Conservation (phyloP, 805 yeast genomes). For the Crinitomyces ghanaensis region DNA sequence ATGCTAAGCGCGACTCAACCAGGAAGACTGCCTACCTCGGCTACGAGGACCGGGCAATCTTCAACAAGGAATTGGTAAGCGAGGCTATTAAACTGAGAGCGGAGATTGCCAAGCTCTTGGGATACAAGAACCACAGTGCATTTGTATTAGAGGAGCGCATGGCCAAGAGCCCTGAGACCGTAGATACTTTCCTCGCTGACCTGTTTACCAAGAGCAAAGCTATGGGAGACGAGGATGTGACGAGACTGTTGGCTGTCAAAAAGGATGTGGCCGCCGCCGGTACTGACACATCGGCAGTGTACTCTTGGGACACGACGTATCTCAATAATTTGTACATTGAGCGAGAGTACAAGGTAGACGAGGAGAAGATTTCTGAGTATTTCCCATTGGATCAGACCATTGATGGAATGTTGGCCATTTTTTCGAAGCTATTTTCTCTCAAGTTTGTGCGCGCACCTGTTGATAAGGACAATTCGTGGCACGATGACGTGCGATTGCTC, state of each 20-base stretch:
- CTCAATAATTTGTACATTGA: slow-evolving; percentile 58
- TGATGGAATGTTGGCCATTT: slow-evolving; percentile 55
- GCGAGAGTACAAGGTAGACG: slow-evolving; percentile 59
- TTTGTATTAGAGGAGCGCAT: slow-evolving; percentile 65
- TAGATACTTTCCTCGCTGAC: slow-evolving; percentile 50
- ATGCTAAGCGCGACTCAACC: slow-evolving; percentile 52
- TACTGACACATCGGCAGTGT: slow-evolving; percentile 28
- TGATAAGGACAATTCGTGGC: slow-evolving; percentile 45
- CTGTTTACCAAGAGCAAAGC: slow-evolving; percentile 48
- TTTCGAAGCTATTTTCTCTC: slow-evolving; percentile 57
- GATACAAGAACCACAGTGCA: slow-evolving; percentile 58
- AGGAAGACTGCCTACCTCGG: slow-evolving; percentile 56
- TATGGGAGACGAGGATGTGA: slow-evolving; percentile 45
- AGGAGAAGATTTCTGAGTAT: slow-evolving; percentile 59
- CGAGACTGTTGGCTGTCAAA: slow-evolving; percentile 40
- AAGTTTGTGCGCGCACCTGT: slow-evolving; percentile 50
- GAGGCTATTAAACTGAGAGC: slow-evolving; percentile 53
- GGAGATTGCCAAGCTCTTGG: slow-evolving; percentile 49
- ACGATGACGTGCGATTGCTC: slow-evolving; percentile 62
- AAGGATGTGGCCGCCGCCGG: slow-evolving; percentile 31
- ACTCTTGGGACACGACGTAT: slow-evolving; percentile 66
- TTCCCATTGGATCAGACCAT: slow-evolving; percentile 66
- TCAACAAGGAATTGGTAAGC: slow-evolving; percentile 47
- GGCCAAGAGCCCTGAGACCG: slow-evolving; percentile 61
- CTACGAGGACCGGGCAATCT: slow-evolving; percentile 53